These are phyloP conservation scores for Vararia minispora DNA, from an alignment of 768 basidiomycete species.

Conservation along the genomic window DNA sequence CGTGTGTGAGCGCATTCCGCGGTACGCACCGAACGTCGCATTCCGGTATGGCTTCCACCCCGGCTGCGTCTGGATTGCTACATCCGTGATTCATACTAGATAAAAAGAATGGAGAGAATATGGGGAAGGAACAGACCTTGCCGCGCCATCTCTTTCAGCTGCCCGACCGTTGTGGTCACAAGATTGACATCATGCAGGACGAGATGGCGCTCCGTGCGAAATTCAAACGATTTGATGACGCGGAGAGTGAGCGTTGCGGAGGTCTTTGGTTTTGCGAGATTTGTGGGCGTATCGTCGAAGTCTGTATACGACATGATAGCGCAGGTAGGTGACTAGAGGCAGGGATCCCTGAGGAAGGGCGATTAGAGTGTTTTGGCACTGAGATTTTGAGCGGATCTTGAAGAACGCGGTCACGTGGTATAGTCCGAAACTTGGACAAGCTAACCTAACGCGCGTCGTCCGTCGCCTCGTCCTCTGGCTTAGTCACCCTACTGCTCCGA, in stretches of 20 bases:
- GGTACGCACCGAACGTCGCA: slow-evolving; percentile 46
- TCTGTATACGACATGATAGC: slow-evolving; percentile 16
- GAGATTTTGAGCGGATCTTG: too few species aligned
- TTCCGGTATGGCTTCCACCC: slow-evolving; percentile 88
- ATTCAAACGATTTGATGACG: slow-evolving; percentile 92
- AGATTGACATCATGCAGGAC: slow-evolving; percentile 79
- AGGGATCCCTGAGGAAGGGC: too few species aligned
- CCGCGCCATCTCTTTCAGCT: slow-evolving; percentile 61
- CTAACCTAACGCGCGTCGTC: too few species aligned
- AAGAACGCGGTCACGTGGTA: too few species aligned
- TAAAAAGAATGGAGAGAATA: slow-evolving; percentile 5
- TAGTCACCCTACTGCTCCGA: too few species aligned
- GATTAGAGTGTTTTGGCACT: too few species aligned
- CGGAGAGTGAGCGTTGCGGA: slow-evolving; percentile 83
- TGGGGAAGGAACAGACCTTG: slow-evolving; percentile 37
- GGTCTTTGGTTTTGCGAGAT: slow-evolving; percentile 53
- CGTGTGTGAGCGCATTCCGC: neutral
- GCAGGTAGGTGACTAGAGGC: too few species aligned
- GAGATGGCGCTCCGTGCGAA: slow-evolving; percentile 79
- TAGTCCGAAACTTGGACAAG: too few species aligned
- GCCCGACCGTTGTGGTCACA: slow-evolving; percentile 62
- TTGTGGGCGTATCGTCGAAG: slow-evolving; percentile 42
- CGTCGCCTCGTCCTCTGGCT: too few species aligned
- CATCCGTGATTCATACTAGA: slow-evolving; percentile 1
- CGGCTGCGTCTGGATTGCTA: slow-evolving; percentile 61